phyloP scores from a whole-genome alignment of 257 asterid genomes.

The Solanum acaule region DNA sequence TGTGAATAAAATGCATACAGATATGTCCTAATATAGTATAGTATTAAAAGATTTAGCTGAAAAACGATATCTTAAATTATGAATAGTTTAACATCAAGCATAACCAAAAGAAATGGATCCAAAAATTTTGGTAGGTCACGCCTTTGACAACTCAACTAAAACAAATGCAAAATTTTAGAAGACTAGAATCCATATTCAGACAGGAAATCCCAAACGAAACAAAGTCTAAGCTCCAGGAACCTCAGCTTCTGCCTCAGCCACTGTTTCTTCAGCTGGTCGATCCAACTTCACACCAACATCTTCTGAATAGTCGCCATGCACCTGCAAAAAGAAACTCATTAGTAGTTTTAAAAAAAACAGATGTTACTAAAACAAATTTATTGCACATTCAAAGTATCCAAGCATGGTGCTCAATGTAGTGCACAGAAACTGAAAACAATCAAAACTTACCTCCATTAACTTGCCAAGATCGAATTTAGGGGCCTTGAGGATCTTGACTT shows the following conservation, averaged over 20 bases:
- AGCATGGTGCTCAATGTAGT: not conserved
- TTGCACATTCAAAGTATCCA: not conserved
- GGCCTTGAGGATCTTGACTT: conserved; percentile 60
- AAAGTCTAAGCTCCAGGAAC: conserved; percentile 25
- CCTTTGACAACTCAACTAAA: not conserved
- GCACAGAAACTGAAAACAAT: not conserved
- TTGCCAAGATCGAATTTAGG: conserved; percentile 59
- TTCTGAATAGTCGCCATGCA: conserved; percentile 31
- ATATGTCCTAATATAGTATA: not conserved
- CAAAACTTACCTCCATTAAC: conserved; percentile 43
- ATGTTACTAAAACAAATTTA: not conserved
- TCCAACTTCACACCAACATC: conserved; percentile 35
- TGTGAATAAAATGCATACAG: not conserved
- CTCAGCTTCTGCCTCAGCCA: conserved; percentile 22
- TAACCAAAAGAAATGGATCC: not conserved
- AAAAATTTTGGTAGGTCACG: not conserved
- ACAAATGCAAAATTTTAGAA: not conserved
- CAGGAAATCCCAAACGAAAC: not conserved
- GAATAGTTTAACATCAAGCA: not conserved
- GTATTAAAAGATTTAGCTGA: not conserved
- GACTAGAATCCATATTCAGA: not conserved
- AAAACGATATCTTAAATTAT: not conserved
- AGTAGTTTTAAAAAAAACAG: not conserved
- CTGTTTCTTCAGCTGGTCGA: conserved; percentile 29
- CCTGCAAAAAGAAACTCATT: conserved; percentile 5